These are phyloP conservation scores for Cordyceps tenuipes DNA, from an alignment of 2,329 filamentous ascomycete genomes.

Conservation along the genomic window DNA sequence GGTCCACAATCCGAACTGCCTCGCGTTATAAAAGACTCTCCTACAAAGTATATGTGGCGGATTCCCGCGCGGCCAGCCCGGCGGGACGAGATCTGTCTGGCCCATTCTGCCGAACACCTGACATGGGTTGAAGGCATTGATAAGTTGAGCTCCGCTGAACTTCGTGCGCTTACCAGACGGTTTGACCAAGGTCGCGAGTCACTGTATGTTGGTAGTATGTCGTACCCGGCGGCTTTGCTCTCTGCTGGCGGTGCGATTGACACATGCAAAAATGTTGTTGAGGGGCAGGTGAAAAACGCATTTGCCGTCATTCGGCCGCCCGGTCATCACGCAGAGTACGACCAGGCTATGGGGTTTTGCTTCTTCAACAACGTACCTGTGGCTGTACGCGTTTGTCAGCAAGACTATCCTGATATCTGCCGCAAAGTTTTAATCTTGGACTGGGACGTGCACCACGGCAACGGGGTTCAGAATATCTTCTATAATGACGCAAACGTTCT, in stretches of 20 bases:
- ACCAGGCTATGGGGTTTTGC: constrained; percentile 87
- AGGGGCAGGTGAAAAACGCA: constrained; percentile 79
- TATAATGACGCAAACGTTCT: constrained; percentile 91
- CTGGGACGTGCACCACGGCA: constrained; percentile 78
- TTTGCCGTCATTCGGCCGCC: constrained; percentile 93
- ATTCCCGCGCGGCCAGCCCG: constrained; percentile 74
- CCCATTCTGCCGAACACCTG: constrained; percentile 72
- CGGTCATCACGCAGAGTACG: constrained; percentile 86
- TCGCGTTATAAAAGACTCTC: constrained; percentile 42
- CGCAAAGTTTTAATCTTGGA: constrained; percentile 89
- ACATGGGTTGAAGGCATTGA: constrained; percentile 61
- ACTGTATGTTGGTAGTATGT: constrained; percentile 75
- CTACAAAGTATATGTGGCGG: constrained; percentile 60
- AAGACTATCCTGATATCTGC: constrained; percentile 69
- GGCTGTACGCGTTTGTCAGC: constrained; percentile 79
- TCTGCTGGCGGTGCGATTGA: constrained; percentile 93
- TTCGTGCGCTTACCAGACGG: constrained; percentile 56
- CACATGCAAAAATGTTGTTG: constrained; percentile 84
- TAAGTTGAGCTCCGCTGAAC: constrained; percentile 48
- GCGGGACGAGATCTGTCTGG: constrained; percentile 67
- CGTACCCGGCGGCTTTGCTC: constrained; percentile 70
- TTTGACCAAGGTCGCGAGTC: constrained; percentile 63
- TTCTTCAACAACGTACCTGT: constrained; percentile 97
- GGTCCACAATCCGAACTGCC: constrained; percentile 48
- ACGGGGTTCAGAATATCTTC: constrained; percentile 93